phyloP scores from a whole-genome alignment of 2,329 filamentous ascomycete genomes.

The Alternaria angustiovoidea region DNA sequence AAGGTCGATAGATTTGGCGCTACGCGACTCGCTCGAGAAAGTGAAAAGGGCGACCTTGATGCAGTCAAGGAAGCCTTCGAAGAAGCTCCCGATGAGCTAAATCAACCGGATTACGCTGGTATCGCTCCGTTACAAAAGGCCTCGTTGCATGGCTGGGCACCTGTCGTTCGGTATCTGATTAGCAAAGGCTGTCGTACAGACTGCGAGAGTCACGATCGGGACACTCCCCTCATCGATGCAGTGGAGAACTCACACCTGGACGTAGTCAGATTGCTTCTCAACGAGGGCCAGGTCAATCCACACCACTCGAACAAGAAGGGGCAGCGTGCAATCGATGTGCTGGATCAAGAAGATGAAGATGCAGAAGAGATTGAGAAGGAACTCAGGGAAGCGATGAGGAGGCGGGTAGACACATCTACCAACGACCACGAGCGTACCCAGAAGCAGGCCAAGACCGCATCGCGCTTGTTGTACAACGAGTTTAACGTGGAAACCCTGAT shows the following conservation, averaged over 20 bases:
- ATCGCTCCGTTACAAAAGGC: conserved; percentile 96
- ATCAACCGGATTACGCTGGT: conserved; percentile 91
- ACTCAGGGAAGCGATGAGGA: conserved; percentile 66
- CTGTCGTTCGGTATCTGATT: conserved; percentile 88
- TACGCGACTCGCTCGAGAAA: conserved; percentile 88
- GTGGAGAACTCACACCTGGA: conserved; percentile 94
- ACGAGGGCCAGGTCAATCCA: conserved; percentile 84
- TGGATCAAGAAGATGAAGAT: conserved; percentile 77
- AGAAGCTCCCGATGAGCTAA: conserved; percentile 85
- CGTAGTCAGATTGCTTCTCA: conserved; percentile 83
- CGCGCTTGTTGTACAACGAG: conserved; percentile 59
- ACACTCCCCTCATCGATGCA: conserved; percentile 93
- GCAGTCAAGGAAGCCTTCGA: conserved; percentile 75
- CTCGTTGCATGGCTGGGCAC: conserved; percentile 81
- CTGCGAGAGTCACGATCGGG: conserved; percentile 75
- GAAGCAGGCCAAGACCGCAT: conserved; percentile 49
- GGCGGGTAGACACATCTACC: conserved; percentile 58
- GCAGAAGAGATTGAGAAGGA: conserved; percentile 81
- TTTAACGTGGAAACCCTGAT: conserved; percentile 59
- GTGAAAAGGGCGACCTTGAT: conserved; percentile 84
- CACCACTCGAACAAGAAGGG: conserved; percentile 91
- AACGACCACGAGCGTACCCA: conserved; percentile 47
- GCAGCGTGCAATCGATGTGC: conserved; percentile 86
- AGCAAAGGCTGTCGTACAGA: conserved; percentile 85
- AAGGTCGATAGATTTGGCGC: conserved; percentile 92